phyloP scores from a whole-genome alignment of 106 monocot genomes.

The Platanthera guangdongensis region DNA sequence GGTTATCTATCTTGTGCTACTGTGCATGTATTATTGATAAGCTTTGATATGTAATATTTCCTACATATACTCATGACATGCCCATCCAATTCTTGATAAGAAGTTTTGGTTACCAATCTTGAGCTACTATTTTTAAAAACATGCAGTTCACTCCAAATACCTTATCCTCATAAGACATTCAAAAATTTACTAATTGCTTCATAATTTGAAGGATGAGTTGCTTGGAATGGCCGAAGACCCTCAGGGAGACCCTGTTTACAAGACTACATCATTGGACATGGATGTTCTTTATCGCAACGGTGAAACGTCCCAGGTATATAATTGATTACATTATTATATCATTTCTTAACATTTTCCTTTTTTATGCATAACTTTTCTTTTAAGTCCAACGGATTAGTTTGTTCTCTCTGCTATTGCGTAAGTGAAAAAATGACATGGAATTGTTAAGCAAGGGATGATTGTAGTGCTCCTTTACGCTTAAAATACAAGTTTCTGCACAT shows the following conservation, averaged over 20 bases:
- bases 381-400: too few species aligned
- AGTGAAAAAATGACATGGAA: background rate
- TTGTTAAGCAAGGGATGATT: background rate
- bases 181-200: constrained; percentile 9
- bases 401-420: too few species aligned
- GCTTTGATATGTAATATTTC: background rate
- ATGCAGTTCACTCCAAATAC: background rate
- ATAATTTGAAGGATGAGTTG: constrained; percentile 75
- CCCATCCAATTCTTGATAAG: background rate
- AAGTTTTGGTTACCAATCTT: background rate
- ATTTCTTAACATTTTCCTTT: background rate
- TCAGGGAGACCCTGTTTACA: constrained; percentile 49
- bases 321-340: background rate
- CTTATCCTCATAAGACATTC: background rate
- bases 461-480: background rate
- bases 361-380: background rate
- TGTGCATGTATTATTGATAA: background rate
- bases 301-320: constrained; percentile 75
- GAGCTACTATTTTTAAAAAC: background rate
- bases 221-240: constrained; percentile 67
- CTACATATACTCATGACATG: background rate
- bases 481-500: background rate
- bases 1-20: too few species aligned
- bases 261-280: constrained; percentile 50
- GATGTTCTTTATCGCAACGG: constrained; percentile 78